Conservation (phyloP, 208 protist genomes). For the Trypanosoma theileri region DNA sequence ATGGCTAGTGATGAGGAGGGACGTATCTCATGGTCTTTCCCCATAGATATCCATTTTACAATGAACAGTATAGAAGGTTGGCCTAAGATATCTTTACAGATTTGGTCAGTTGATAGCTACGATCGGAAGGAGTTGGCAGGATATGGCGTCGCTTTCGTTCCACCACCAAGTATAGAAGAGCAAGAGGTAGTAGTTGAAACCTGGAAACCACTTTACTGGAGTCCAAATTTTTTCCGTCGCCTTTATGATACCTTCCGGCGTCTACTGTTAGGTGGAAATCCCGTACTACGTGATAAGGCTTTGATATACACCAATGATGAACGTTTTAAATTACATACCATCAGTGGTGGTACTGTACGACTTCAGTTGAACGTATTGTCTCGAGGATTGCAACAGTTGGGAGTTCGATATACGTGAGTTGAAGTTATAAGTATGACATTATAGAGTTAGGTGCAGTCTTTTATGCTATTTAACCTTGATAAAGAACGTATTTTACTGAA, state of each 20-base stretch:
- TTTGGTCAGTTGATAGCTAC: slow-evolving; percentile 87
- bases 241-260: slow-evolving; percentile 59
- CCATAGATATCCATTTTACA: slow-evolving; percentile 85
- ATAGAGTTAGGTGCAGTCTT: no score
- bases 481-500: no score
- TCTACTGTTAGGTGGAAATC: slow-evolving; percentile 75
- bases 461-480: no score
- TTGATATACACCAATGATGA: slow-evolving; percentile 84
- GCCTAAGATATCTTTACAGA: slow-evolving; percentile 88
- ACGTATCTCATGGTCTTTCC: slow-evolving; percentile 71
- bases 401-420: slow-evolving; percentile 26
- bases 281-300: slow-evolving; percentile 78
- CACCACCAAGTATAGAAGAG: slow-evolving; percentile 50
- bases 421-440: neutral
- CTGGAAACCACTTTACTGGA: slow-evolving; percentile 83
- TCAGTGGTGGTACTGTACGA: slow-evolving; percentile 67
- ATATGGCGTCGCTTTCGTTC: slow-evolving; percentile 85
- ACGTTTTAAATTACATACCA: slow-evolving; percentile 82
- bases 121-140: slow-evolving; percentile 84
- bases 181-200: slow-evolving; percentile 70
- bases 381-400: slow-evolving; percentile 56
- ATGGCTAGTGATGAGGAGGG: slow-evolving; percentile 53
- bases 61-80: slow-evolving; percentile 77
- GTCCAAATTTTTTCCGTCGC: slow-evolving; percentile 59
- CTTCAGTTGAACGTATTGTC: slow-evolving; percentile 72